phyloP scores from a whole-genome alignment of 208 protist species.

The Crithidia bombi region DNA sequence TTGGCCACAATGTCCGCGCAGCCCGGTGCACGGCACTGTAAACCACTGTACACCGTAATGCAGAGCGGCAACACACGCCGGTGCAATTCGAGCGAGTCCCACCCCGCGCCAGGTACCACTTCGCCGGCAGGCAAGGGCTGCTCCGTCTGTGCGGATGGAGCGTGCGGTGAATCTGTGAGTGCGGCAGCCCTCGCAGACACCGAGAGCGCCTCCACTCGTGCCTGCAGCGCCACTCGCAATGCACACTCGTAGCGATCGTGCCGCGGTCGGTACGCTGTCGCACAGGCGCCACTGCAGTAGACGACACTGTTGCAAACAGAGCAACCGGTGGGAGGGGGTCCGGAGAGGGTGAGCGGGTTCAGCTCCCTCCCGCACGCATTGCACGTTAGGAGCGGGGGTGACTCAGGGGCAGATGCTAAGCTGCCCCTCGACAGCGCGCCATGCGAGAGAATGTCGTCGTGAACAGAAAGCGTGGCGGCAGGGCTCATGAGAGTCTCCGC shows the following conservation, averaged over 20 bases:
- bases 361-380: constrained; percentile 20
- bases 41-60: constrained; percentile 41
- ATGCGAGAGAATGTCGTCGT: neutral
- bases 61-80: constrained; percentile 38
- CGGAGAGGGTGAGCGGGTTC: constrained; percentile 14
- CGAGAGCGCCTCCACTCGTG: constrained; percentile 21
- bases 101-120: constrained; percentile 37
- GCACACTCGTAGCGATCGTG: constrained; percentile 50
- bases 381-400: constrained; percentile 14
- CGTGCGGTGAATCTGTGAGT: neutral
- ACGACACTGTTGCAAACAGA: constrained; percentile 31
- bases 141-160: neutral
- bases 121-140: constrained; percentile 23
- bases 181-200: neutral
- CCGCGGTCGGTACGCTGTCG: constrained; percentile 27
- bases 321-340: constrained; percentile 20
- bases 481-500: neutral
- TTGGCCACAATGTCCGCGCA: constrained; percentile 25
- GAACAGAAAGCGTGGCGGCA: neutral
- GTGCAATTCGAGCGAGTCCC: constrained; percentile 31
- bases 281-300: constrained; percentile 52
- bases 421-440: neutral
- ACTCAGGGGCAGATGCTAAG: constrained; percentile 1
- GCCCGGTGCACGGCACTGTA: constrained; percentile 24
- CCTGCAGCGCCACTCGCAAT: constrained; percentile 27